Evolutionary conservation across 768 basidiomycete species (phyloP).

Genomic region (Pleurotus platypus): DNA sequence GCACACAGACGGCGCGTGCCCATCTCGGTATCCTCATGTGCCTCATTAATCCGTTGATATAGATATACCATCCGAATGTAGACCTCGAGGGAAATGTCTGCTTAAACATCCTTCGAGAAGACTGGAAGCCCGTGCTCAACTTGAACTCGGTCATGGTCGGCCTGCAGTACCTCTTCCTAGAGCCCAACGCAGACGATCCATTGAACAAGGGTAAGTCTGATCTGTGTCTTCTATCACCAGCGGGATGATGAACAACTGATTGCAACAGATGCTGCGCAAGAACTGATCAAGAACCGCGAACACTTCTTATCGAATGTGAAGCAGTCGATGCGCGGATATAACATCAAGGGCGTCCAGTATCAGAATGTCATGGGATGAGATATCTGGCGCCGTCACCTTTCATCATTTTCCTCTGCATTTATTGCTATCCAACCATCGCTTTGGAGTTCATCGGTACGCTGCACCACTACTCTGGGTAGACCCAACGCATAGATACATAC

Average conservation of each 20-base stretch:
- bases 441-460: slow-evolving; percentile 15
- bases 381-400: slow-evolving; percentile 10
- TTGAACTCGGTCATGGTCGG: slow-evolving; percentile 98
- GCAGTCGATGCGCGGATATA: slow-evolving; percentile 78
- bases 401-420: slow-evolving; percentile 15
- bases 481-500: slow-evolving; percentile 13
- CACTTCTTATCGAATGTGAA: slow-evolving; percentile 84
- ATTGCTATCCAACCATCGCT: slow-evolving; percentile 5
- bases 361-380: slow-evolving; percentile 62
- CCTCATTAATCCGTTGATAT: slow-evolving; percentile 6
- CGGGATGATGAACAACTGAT: too few relatives aligned
- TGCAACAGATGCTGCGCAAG: slow-evolving; percentile 86
- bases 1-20: slow-evolving; percentile 78
- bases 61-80: slow-evolving; percentile 99
- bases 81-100: slow-evolving; percentile 99
- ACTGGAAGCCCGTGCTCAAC: slow-evolving; percentile 99
- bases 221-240: too few relatives aligned
- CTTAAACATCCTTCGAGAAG: slow-evolving; percentile 96
- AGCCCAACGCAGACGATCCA: slow-evolving; percentile 98
- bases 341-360: slow-evolving; percentile 76
- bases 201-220: slow-evolving; percentile 84
- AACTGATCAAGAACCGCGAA: slow-evolving; percentile 86
- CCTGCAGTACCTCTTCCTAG: slow-evolving; percentile 95
- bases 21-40: neutral
- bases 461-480: slow-evolving; percentile 12